phyloP scores from a whole-genome alignment of 495 filamentous ascomycete genomes.

The Penicillium canescens region DNA sequence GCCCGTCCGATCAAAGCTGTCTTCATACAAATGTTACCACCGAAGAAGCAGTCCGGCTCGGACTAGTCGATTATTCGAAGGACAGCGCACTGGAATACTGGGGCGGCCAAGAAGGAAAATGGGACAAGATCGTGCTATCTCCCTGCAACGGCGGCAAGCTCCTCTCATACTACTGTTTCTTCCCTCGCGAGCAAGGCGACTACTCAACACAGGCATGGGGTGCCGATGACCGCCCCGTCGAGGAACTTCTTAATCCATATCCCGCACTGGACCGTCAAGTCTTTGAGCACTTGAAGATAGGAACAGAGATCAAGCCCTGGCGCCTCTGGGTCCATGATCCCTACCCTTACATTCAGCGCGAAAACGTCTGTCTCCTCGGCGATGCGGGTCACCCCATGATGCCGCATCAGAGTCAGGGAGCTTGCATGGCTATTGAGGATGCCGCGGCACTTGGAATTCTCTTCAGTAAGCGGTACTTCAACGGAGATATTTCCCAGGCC shows the following conservation, averaged over 20 bases:
- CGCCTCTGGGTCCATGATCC: conserved; percentile 50
- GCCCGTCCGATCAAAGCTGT: conserved; percentile 46
- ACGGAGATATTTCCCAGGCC: conserved; percentile 37
- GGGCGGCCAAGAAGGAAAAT: conserved; percentile 50
- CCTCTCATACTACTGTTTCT: conserved; percentile 53
- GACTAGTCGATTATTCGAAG: conserved; percentile 44
- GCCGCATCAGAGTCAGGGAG: conserved; percentile 53
- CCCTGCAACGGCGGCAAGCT: conserved; percentile 49
- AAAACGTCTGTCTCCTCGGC: conserved; percentile 37
- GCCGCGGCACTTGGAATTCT: conserved; percentile 48
- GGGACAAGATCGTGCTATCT: conserved; percentile 51
- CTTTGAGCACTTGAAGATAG: conserved; percentile 37
- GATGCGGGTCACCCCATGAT: conserved; percentile 51
- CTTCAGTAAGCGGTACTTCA: conserved; percentile 43
- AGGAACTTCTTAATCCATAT: conserved; percentile 47
- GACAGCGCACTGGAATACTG: conserved; percentile 49
- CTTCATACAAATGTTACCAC: conserved; percentile 46
- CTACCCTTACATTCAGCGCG: conserved; percentile 38
- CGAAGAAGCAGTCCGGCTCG: conserved; percentile 41
- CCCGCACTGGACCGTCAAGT: conserved; percentile 45
- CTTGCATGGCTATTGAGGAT: conserved; percentile 53
- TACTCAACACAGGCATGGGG: conserved; percentile 44
- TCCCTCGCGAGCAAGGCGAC: conserved; percentile 43
- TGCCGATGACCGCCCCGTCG: conserved; percentile 31
- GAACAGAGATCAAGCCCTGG: conserved; percentile 49